Percentiles rank a stretch among this genome's conserved stretches.
Evolutionary conservation across 495 filamentous ascomycete species (phyloP).

Genomic region (Cercophora sp.): DNA sequence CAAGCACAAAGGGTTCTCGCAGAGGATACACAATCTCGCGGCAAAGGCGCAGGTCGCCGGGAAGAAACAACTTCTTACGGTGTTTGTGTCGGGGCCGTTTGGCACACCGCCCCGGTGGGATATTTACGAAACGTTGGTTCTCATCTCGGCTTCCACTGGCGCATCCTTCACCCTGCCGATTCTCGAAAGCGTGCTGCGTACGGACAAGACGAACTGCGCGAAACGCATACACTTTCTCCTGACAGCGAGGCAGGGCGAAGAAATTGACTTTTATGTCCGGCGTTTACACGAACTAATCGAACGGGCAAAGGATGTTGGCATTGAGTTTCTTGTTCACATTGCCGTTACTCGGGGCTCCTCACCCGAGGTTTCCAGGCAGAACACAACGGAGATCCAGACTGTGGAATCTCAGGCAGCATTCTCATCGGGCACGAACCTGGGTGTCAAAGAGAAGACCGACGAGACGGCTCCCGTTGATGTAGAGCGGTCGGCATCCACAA

Average conservation of each 20-base stretch:
- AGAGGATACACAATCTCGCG: conserved; percentile 60
- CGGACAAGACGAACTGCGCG: conserved; percentile 48
- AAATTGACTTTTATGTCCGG: conserved; percentile 65
- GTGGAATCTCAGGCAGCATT: conserved; percentile 8
- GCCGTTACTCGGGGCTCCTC: conserved; percentile 51
- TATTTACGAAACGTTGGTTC: conserved; percentile 55
- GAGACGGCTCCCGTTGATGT: conserved; percentile 17
- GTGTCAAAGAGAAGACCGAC: conserved; percentile 23
- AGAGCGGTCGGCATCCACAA: conserved; percentile 19
- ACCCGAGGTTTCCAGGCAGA: not conserved
- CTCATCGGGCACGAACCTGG: conserved; percentile 18
- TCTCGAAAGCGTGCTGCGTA: conserved; percentile 49
- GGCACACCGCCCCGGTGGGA: conserved; percentile 53
- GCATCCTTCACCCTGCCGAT: conserved; percentile 55
- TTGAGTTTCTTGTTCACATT: conserved; percentile 45
- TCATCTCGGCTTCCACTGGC: conserved; percentile 57
- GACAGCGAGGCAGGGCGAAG: conserved; percentile 64
- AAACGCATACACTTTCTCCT: conserved; percentile 68
- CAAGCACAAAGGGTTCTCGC: conserved; percentile 67
- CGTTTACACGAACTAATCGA: conserved; percentile 56
- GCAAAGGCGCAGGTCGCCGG: conserved; percentile 39
- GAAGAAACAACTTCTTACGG: conserved; percentile 36
- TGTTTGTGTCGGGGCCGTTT: conserved; percentile 55
- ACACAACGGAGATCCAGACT: not conserved
- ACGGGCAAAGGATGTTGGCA: conserved; percentile 45